Base-by-base conservation (phyloP, 2,329 filamentous ascomycete species). In the Alternaria longipes region DNA sequence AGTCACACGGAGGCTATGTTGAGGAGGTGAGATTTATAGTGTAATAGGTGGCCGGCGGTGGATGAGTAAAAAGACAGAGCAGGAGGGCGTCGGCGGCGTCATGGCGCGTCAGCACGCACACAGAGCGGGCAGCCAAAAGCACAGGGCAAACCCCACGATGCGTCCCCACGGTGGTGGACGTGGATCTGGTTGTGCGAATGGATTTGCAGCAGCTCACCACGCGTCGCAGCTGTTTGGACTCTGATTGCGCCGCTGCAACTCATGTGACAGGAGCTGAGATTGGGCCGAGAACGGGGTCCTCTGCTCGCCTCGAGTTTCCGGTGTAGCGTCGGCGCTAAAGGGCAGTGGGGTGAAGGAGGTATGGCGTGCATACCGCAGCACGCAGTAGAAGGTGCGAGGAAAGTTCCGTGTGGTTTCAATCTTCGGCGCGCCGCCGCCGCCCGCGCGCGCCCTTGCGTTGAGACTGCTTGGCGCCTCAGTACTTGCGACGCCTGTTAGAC, bases 141-240 rank as follows among this genome's bases (percentile, higher is more conserved):
- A 30, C 32, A 38, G 36, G 44, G 52, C 36, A n/a, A 56, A 64
- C 54, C 62, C 66, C 64, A 69, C 64, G 60, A 63, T 58, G 57
- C 26, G 22, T 63, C 60, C 66, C 59, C 64, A 65, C 62, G 64
- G 52, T 49, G 59, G 28, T 24, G 50, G 26, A 58, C 59, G 58
- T 58, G 61, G 49, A 51, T 38, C 41, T 51, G 54, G 40, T 53
- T 58, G 65, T 62, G 66, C 66, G 66, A 68, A 68, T 68, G 54
- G 56, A 65, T 64, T 54, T 55, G 60, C 63, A 61, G 51, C 42
- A 59, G 46, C 47, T 52, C 56, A 57, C 44, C 64, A 69, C 66
- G 66, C 60, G 52, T 42, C 54, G 45, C 50, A 32, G 28, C 24
- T 52, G 46, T 60, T 36, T 56, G 40, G 58, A 47, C 46, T 53